Conservation (phyloP, 1,284 basidiomycete genomes). For the Fistulina hepatica region DNA sequence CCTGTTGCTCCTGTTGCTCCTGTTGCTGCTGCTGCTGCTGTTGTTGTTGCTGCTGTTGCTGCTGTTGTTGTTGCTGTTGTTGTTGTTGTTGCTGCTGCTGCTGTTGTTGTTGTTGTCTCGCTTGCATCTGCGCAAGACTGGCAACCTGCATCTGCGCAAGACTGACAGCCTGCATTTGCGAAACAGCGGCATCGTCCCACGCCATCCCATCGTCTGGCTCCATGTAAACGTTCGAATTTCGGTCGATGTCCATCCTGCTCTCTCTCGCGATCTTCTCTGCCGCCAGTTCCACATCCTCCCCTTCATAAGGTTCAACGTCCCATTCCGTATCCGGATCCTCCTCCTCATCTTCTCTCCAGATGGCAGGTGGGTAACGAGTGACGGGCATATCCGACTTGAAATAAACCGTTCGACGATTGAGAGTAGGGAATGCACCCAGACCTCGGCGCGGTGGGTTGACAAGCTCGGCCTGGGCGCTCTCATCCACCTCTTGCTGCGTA, state of each 20-base stretch:
- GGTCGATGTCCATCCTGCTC: slow-evolving; percentile 8
- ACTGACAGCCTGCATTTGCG: slow-evolving; percentile 34
- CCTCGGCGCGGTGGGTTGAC: slow-evolving; percentile 12
- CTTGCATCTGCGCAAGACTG: slow-evolving; percentile 18
- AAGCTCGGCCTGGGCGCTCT: slow-evolving; percentile 40
- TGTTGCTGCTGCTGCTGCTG: slow-evolving; percentile 21
- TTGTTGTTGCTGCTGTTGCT: slow-evolving; percentile 18
- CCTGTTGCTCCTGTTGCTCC: slow-evolving; percentile 19
- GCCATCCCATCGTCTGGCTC: slow-evolving; percentile 66
- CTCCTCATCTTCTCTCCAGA: slow-evolving; percentile 75
- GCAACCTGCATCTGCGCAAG: slow-evolving; percentile 17
- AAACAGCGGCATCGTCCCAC: slow-evolving; percentile 55
- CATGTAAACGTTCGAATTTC: slow-evolving; percentile 23
- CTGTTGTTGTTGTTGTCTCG: slow-evolving; percentile 23
- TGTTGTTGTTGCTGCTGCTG: slow-evolving; percentile 20
- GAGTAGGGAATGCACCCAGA: not conserved
- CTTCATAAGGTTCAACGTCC: slow-evolving; percentile 63
- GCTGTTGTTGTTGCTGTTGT: slow-evolving; percentile 26
- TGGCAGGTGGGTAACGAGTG: slow-evolving; percentile 65
- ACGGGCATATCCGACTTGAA: slow-evolving; percentile 52
- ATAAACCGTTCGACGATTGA: slow-evolving; percentile 29
- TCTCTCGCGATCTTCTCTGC: slow-evolving; percentile 33
- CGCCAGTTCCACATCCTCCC: slow-evolving; percentile 53
- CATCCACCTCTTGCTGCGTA: slow-evolving; percentile 57
- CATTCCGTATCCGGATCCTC: slow-evolving; percentile 66